A percentile compares a stretch with the other conserved stretches of the same genome.
These are phyloP conservation scores for Tricholoma matsutake DNA, from an alignment of 768 basidiomycete genomes.

Conservation along the genomic window DNA sequence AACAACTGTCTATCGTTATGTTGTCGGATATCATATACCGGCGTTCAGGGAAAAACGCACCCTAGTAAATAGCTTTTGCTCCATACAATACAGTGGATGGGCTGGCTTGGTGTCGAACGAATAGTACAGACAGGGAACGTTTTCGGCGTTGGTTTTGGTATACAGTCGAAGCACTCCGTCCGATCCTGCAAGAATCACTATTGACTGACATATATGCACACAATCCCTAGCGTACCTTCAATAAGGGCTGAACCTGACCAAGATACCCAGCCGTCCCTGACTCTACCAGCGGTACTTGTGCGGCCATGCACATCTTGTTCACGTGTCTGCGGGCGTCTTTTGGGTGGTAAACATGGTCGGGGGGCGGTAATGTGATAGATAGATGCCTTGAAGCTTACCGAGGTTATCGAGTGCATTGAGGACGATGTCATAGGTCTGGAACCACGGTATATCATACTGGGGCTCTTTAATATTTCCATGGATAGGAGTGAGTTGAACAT, in stretches of 20 bases:
- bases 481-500: conserved; percentile 82
- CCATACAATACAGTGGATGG: conserved; percentile 99
- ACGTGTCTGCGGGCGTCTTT: conserved; percentile 94
- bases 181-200: conserved; percentile 49
- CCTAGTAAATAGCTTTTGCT: conserved; percentile 94
- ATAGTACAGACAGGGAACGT: conserved; percentile 98
- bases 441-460: conserved; percentile 89
- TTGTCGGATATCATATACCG: conserved; percentile 1
- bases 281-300: conserved; percentile 86
- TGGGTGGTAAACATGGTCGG: not conserved
- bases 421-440: conserved; percentile 85
- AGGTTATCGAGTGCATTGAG: conserved; percentile 96
- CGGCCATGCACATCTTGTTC: conserved; percentile 97
- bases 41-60: conserved; percentile 40
- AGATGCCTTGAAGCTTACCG: conserved; percentile 45
- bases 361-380: not conserved
- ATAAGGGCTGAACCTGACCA: conserved; percentile 92
- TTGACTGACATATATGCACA: not conserved
- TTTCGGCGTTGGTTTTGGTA: conserved; percentile 90
- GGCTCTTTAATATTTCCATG: conserved; percentile 95
- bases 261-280: conserved; percentile 96
- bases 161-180: conserved; percentile 95
- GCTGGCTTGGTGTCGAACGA: conserved; percentile 92
- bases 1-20: conserved; percentile 72
- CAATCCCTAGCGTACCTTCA: conserved; percentile 54